Base-by-base conservation (phyloP, 2,329 filamentous ascomycete genomes). In the Venturiaceae sp. region DNA sequence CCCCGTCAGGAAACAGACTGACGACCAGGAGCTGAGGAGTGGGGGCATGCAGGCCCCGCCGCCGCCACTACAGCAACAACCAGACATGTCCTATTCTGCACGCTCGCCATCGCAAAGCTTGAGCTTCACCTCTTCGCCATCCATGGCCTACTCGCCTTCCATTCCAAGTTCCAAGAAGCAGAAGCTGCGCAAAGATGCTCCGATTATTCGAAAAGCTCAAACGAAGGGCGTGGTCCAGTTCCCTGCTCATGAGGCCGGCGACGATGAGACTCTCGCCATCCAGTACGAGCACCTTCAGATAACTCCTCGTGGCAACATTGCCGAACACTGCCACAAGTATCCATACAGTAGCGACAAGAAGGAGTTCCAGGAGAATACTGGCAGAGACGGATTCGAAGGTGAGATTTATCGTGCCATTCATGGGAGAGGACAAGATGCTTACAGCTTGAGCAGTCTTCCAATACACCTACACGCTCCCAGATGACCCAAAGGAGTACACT, bases 311-410 rank as follows among this genome's bases (percentile, higher is more conserved):
- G 90, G 77, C 1, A 67, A 76, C n/a, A 84, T 85, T 58, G 71
- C 66, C n/a, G 74, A 79, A 60, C 74, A 71, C 23, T 66, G 68
- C 9, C 69, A 74, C 55, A 90, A 92, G 66, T 95, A 96, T 60
- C 92, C 92, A 0, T 97, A 97, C 73, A 92, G 90, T 67, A 96
- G 92, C 69, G 88, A 90, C 64, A 97, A 96, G 78, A 95, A 95
- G 71, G 82, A 86, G 61, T 95, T 96, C 66, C 82, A 85, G 62
- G 83, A 86, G 63, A 95, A 90, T 76, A 97, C 92, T 3, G 90
- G 90, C 1, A 80, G 91, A 57, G 89, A 95, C 64, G 87, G 86
- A 61, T 95, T 96, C 64, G 88, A 96, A 80, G 88, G 92, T 94
- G 76, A 67, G 75, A 66, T 59, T 52, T 53, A 8, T 11, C 9